A percentile compares a stretch with the other conserved stretches of the same genome.
phyloP scores from a whole-genome alignment of 352 stramenopile genomes.

The Globisporangium cederbergense region DNA sequence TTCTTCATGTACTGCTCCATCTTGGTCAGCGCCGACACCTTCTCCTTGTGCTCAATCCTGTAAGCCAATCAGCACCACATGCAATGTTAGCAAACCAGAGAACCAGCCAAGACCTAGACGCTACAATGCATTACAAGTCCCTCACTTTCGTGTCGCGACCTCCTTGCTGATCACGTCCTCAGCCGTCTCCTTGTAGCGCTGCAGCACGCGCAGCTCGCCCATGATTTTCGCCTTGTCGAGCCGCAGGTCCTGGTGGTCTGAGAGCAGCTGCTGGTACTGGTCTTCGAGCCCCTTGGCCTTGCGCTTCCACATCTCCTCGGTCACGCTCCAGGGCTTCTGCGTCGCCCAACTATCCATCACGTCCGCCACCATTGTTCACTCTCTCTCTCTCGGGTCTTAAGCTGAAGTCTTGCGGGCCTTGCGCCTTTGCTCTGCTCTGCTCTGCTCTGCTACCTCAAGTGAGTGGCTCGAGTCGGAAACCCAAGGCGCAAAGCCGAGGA shows the following conservation, averaged over 20 bases:
- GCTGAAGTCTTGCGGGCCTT: background rate
- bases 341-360: constrained; percentile 48
- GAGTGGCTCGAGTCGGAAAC: constrained; percentile 3
- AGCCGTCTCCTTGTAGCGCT: constrained; percentile 70
- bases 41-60: constrained; percentile 68
- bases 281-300: constrained; percentile 67
- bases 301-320: constrained; percentile 75
- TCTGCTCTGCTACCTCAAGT: background rate
- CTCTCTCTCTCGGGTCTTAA: background rate
- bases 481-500: background rate
- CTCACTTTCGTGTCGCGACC: constrained; percentile 47
- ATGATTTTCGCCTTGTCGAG: constrained; percentile 67
- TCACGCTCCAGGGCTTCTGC: constrained; percentile 62
- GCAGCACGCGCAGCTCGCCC: constrained; percentile 59
- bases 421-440: background rate
- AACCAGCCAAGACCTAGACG: background rate
- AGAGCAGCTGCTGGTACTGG: constrained; percentile 63
- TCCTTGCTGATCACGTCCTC: constrained; percentile 64
- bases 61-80: background rate
- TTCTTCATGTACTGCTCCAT: constrained; percentile 82
- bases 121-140: background rate
- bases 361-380: constrained; percentile 27
- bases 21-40: constrained; percentile 53
- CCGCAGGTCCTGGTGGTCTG: constrained; percentile 65
- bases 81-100: background rate